Conservation (phyloP, 2,329 filamentous ascomycete genomes). For the Aaosphaeria arxii region DNA sequence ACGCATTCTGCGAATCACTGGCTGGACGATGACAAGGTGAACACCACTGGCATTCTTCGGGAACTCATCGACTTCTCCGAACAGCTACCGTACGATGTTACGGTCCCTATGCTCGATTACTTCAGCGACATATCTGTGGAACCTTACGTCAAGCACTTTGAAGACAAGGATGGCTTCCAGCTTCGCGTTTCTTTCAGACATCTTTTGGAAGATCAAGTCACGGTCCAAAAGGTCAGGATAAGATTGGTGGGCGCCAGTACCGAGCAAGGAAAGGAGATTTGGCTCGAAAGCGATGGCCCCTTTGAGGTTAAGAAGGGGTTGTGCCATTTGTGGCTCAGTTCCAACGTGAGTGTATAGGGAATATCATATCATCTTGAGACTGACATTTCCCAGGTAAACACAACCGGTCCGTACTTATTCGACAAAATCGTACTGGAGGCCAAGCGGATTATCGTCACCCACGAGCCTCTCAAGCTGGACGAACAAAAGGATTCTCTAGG, state of each 20-base stretch:
- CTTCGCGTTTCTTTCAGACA: constrained; percentile 67
- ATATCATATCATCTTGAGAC: background rate
- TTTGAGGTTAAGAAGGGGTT: constrained; percentile 55
- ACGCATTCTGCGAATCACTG: constrained; percentile 20
- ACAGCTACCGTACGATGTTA: constrained; percentile 58
- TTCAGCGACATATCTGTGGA: constrained; percentile 69
- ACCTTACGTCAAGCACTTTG: constrained; percentile 66
- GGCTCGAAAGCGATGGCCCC: constrained; percentile 53
- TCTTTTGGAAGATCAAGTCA: constrained; percentile 67
- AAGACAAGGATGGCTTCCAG: constrained; percentile 71
- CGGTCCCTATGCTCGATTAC: constrained; percentile 68
- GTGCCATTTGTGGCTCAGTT: constrained; percentile 52
- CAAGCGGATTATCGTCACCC: constrained; percentile 62
- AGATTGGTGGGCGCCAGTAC: constrained; percentile 57
- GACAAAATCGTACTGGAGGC: constrained; percentile 67
- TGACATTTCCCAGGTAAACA: constrained; percentile 51
- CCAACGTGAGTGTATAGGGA: constrained; percentile 29
- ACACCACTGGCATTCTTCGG: constrained; percentile 34
- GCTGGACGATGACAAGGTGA: constrained; percentile 38
- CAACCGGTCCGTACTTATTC: constrained; percentile 72
- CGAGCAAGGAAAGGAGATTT: constrained; percentile 64
- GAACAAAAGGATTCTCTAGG: constrained; percentile 46
- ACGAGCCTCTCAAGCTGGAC: constrained; percentile 59
- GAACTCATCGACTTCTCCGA: constrained; percentile 49
- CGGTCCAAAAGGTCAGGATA: constrained; percentile 63